Conservation (phyloP, 2,329 filamentous ascomycete species). For the Aureobasidium sp. region DNA sequence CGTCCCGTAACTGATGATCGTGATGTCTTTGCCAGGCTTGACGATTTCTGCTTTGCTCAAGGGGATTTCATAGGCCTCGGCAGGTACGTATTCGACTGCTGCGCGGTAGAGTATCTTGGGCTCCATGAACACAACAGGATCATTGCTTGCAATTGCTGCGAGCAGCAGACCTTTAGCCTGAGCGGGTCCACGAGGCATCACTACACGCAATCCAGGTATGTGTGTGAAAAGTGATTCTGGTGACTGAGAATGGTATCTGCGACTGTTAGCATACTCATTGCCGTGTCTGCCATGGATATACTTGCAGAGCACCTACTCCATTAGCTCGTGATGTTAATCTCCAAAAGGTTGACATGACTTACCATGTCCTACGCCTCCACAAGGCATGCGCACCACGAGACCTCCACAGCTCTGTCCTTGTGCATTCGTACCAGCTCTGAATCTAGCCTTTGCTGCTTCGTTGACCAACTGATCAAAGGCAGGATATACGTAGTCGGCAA, state of each 20-base stretch:
- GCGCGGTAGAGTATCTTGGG: constrained; percentile 90
- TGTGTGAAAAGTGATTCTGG: constrained; percentile 86
- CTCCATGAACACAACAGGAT: constrained; percentile 89
- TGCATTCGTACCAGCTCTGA: constrained; percentile 54
- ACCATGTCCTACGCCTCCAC: constrained; percentile 82
- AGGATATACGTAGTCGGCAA: constrained; percentile 89
- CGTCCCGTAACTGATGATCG: constrained; percentile 81
- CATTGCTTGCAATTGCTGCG: constrained; percentile 66
- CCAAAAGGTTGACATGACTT: constrained; percentile 49
- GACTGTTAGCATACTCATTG: not conserved
- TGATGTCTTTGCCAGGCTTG: constrained; percentile 72
- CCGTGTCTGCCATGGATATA: not conserved
- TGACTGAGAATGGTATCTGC: constrained; percentile 74
- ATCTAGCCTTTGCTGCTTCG: constrained; percentile 83
- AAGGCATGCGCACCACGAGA: constrained; percentile 83
- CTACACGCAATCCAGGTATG: constrained; percentile 74
- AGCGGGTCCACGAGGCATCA: constrained; percentile 76
- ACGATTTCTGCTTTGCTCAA: constrained; percentile 79
- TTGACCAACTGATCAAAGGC: constrained; percentile 94
- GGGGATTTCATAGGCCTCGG: constrained; percentile 72
- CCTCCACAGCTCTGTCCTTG: constrained; percentile 53
- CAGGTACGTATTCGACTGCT: constrained; percentile 83
- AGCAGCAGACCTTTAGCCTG: constrained; percentile 86
- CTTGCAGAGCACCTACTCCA: constrained; percentile 3
- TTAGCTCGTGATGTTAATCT: not conserved